Percentiles rank a stretch among this genome's conserved stretches.
Evolutionary conservation across 208 protist genomes (phyloP).

Genomic region (Acanthamoeba royreba): DNA sequence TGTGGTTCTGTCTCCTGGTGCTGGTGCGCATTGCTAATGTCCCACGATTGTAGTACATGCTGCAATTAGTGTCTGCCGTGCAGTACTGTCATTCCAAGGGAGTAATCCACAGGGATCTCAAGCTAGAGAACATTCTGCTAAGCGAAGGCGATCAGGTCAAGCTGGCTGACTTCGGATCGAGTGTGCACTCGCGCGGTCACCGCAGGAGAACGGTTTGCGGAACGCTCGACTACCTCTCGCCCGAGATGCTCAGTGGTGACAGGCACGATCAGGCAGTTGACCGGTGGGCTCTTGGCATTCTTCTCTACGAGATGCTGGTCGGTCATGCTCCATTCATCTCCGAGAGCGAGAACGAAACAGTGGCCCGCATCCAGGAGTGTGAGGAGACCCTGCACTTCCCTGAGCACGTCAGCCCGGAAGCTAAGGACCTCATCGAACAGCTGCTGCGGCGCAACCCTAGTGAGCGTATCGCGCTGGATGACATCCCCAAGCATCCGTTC

Average conservation of each 20-base stretch:
- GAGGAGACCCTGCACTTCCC: background rate
- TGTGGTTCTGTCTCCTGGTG: background rate
- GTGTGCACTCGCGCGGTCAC: conserved; percentile 91
- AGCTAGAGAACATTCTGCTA: conserved; percentile 47
- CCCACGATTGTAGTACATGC: conserved; percentile 50
- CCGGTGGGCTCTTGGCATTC: conserved; percentile 95
- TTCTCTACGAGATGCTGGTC: conserved; percentile 95
- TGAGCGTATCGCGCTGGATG: background rate
- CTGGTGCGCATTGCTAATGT: background rate
- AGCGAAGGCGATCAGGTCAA: conserved; percentile 91
- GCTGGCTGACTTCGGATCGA: conserved; percentile 99
- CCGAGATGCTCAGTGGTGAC: conserved; percentile 95
- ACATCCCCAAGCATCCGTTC: background rate
- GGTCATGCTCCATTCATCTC: conserved; percentile 92
- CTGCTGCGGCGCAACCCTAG: background rate
- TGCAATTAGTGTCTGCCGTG: conserved; percentile 72
- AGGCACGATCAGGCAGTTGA: conserved; percentile 82
- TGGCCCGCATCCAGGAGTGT: conserved; percentile 84
- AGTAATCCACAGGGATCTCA: conserved; percentile 93
- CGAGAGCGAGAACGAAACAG: conserved; percentile 86
- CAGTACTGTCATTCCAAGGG: conserved; percentile 95
- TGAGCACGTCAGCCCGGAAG: background rate
- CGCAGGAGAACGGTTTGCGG: conserved; percentile 78
- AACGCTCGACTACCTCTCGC: conserved; percentile 99
- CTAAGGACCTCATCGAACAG: background rate